These are phyloP conservation scores for Oryza longistaminata DNA, from an alignment of 176 grass and related monocot species.

Conservation along the genomic window DNA sequence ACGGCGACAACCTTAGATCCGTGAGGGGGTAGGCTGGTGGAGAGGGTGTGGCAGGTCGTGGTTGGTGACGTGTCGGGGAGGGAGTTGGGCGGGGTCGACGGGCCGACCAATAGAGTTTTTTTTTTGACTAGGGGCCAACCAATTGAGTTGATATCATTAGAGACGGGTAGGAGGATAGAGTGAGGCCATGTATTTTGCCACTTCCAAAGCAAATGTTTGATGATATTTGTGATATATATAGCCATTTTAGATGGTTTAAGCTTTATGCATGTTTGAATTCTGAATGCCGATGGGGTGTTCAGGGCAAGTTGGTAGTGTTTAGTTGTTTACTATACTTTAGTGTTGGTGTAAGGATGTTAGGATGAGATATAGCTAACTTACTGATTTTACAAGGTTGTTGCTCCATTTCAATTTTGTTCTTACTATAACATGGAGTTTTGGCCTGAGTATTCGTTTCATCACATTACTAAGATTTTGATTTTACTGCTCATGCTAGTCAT, in stretches of 20 bases:
- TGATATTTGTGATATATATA: neutral
- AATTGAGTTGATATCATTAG: too few species aligned
- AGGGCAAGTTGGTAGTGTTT: neutral
- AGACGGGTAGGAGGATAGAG: too few species aligned
- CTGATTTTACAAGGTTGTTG: neutral
- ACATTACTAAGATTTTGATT: neutral
- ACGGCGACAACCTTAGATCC: too few species aligned
- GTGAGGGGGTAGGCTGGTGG: too few species aligned
- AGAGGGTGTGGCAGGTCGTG: too few species aligned
- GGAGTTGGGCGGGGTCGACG: too few species aligned
- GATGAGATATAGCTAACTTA: neutral
- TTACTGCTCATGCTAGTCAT: neutral
- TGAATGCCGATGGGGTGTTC: neutral
- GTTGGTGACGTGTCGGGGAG: too few species aligned
- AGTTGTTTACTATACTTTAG: neutral
- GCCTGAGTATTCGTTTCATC: neutral
- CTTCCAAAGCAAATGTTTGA: neutral
- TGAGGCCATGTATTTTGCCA: neutral
- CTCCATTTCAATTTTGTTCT: neutral
- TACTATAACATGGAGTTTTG: neutral
- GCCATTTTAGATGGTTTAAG: neutral
- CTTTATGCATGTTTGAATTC: neutral
- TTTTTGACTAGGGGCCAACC: too few species aligned
- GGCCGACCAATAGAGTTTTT: too few species aligned
- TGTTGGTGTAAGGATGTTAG: neutral